A percentile compares a stretch with the other conserved stretches of the same genome.
These are phyloP conservation scores for Calonectria fujianensis DNA, from an alignment of 2,329 filamentous ascomycete species.

Conservation along the genomic window DNA sequence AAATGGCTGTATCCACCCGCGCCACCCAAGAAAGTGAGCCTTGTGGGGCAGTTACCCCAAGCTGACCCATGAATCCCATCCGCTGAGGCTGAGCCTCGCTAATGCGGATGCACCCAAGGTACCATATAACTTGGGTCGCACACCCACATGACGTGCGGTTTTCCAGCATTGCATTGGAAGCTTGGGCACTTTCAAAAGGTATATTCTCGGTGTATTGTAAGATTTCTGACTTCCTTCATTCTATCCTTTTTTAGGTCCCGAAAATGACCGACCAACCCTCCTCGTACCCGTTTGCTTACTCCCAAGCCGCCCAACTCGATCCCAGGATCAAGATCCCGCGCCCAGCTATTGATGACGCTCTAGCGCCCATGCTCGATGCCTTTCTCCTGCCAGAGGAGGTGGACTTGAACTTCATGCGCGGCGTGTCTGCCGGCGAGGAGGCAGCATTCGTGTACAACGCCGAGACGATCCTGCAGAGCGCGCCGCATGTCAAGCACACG, in stretches of 20 bases:
- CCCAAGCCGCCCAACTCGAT: slow-evolving; percentile 45
- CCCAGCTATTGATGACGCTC: slow-evolving; percentile 41
- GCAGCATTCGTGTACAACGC: slow-evolving; percentile 41
- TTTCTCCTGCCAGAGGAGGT: slow-evolving; percentile 46
- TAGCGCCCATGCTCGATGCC: slow-evolving; percentile 46
- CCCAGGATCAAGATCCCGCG: slow-evolving; percentile 47
- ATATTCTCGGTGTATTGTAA: neutral
- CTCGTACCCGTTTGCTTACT: slow-evolving; percentile 47
- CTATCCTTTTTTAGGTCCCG: neutral
- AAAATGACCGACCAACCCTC: slow-evolving; percentile 8
- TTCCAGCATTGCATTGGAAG: neutral
- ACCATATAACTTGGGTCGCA: slow-evolving; percentile 4
- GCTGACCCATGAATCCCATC: neutral
- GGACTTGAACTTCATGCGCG: slow-evolving; percentile 44
- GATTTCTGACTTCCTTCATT: neutral
- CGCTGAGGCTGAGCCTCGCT: neutral
- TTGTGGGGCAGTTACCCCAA: neutral
- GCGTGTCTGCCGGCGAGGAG: slow-evolving; percentile 21
- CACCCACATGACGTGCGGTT: neutral
- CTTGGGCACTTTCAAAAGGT: neutral
- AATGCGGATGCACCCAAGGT: neutral
- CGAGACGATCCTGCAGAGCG: slow-evolving; percentile 32
- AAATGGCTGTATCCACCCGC: neutral
- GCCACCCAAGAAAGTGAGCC: neutral
- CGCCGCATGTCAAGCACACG: slow-evolving; percentile 41